Evolutionary conservation across 164 flowering plant species (phyloP).

Genomic region (Stephania japonica): DNA sequence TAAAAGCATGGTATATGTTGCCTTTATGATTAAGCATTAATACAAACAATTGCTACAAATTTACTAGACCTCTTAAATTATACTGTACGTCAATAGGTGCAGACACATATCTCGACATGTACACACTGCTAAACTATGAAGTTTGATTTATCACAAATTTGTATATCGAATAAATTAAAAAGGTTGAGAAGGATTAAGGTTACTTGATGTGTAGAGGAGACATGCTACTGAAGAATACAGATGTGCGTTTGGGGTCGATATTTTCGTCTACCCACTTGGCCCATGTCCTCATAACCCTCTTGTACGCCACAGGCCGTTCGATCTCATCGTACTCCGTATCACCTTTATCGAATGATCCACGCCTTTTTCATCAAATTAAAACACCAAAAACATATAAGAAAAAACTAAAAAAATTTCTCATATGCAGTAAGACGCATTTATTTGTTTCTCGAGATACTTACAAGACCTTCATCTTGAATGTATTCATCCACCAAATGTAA

Average conservation of each 20-base stretch:
- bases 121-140: no score
- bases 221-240: slow-evolving; percentile 86
- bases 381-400: not conserved
- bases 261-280: slow-evolving; percentile 80
- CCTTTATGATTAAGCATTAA: no score
- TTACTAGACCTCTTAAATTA: no score
- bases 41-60: no score
- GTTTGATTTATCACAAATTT: no score
- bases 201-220: slow-evolving; percentile 98
- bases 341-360: slow-evolving; percentile 85
- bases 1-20: no score
- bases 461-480: slow-evolving; percentile 77
- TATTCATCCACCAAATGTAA: slow-evolving; percentile 99
- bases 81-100: no score
- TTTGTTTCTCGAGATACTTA: slow-evolving; percentile 30
- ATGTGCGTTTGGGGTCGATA: slow-evolving; percentile 63
- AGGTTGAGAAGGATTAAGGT: not conserved
- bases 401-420: not conserved
- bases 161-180: not conserved
- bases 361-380: slow-evolving; percentile 26
- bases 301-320: slow-evolving; percentile 71
- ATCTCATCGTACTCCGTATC: slow-evolving; percentile 79
- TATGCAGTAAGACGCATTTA: not conserved
- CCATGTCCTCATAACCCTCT: slow-evolving; percentile 82
- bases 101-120: no score